Evolutionary conservation across 352 stramenopile genomes (phyloP), one percentile per base, ranked within the genome.

Genomic region (Phytophthora cryptogea): DNA sequence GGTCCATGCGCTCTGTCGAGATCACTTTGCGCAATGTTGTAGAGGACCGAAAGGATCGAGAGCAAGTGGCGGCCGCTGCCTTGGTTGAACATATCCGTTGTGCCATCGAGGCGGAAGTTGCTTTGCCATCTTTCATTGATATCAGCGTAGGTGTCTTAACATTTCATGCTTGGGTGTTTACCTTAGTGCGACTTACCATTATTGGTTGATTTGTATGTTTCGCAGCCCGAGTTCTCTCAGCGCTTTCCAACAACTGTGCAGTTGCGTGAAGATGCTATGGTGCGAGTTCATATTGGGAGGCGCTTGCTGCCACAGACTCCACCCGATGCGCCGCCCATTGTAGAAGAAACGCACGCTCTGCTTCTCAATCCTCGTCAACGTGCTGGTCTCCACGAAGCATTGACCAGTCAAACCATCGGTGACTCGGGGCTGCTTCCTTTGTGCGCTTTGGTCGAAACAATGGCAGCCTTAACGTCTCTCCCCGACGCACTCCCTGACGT

Each of bases 61-160:
- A 94, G 31, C 61, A 84, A 9, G 70, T 57, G 2, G 72, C 79
- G 6, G 59, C 81, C 0, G 76, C 71, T n/a, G 62, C 62, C 20
- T 50, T 91, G n/a, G 36, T 91, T 13, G 48, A 68, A 32, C 68
- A 83, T 35, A 66, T 91, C 13, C 85, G 78, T 4, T 7, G 36
- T 0, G 59, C 69, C 0, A 86, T 94, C 44, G 83, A 92, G 54
- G 48, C 49, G 40, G 80, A 92, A 69, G 68, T 70, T n/a, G 66
- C 75, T 33, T 68, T 94, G 42, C 79, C 83, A 3, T 74, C 64
- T 35, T 80, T 80, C 31, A 74, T 94, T 54, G 57, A 90, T 64
- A 37, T 76, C 44, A 73, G 80, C 54, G 84, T 90, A 76, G 10
- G 72, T 70, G 11, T 8, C 11, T 8, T 56, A 7, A 2, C 46